A percentile compares a stretch with the other conserved stretches of the same genome.
phyloP scores from a whole-genome alignment of 139 green algal species.

The Ettlia oleoabundans region DNA sequence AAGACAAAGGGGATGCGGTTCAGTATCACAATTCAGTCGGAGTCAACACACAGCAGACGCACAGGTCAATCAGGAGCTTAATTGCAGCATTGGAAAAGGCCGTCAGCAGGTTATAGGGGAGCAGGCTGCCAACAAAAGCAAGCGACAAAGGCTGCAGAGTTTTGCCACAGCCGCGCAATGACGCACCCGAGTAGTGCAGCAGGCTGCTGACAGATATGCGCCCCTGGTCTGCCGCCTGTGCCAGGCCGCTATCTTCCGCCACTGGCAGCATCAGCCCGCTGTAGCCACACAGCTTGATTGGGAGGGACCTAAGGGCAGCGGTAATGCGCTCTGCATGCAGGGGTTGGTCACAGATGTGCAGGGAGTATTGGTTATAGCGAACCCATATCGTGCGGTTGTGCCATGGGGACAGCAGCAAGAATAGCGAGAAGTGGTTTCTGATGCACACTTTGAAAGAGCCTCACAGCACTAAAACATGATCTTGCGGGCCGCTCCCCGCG shows the following conservation, averaged over 20 bases:
- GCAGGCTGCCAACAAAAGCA: neutral
- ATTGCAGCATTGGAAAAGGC: too few relatives aligned
- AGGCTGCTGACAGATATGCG: slow-evolving; percentile 43
- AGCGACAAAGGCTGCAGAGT: neutral
- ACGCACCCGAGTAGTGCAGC: slow-evolving; percentile 43
- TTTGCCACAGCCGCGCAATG: neutral
- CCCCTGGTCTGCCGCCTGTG: slow-evolving; percentile 22
- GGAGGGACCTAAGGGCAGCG: slow-evolving; percentile 49
- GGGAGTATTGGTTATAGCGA: neutral
- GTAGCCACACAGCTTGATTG: slow-evolving; percentile 44
- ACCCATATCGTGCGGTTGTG: neutral
- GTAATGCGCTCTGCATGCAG: slow-evolving; percentile 44
- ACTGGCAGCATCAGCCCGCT: slow-evolving; percentile 68
- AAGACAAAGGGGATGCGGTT: too few relatives aligned
- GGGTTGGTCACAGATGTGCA: neutral
- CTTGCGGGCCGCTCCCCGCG: too few relatives aligned
- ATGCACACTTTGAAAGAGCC: neutral
- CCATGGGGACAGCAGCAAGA: too few relatives aligned
- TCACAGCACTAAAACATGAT: neutral
- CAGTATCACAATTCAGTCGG: neutral
- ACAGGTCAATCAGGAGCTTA: too few relatives aligned
- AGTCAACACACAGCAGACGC: too few relatives aligned
- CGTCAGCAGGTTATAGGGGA: neutral
- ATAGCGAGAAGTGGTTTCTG: neutral
- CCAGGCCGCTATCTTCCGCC: slow-evolving; percentile 55